These are phyloP conservation scores for Fragilaria crotonensis DNA, from an alignment of 108 stramenopile genomes.

Conservation along the genomic window DNA sequence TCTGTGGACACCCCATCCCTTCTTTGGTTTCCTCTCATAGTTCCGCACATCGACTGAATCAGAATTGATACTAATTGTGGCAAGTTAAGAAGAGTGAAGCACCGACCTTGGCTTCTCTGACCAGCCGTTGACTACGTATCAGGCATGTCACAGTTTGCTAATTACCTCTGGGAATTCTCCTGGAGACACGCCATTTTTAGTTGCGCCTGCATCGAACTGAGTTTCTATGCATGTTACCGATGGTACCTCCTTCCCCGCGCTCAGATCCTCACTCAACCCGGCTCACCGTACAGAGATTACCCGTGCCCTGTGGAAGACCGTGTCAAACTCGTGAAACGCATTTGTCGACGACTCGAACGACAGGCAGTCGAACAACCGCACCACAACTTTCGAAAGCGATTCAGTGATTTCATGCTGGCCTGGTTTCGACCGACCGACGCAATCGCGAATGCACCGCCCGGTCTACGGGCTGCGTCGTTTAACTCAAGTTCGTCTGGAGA, in stretches of 20 bases:
- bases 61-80: too few relatives aligned
- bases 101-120: too few relatives aligned
- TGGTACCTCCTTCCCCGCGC: neutral
- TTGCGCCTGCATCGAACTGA: neutral
- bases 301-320: conserved; percentile 24
- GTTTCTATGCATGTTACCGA: neutral
- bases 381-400: neutral
- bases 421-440: neutral
- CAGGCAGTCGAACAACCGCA: neutral
- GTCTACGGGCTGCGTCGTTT: neutral
- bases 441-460: neutral
- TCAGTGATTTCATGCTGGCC: neutral
- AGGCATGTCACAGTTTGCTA: too few relatives aligned
- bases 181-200: neutral
- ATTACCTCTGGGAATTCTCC: too few relatives aligned
- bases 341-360: conserved; percentile 33
- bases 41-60: too few relatives aligned
- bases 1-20: too few relatives aligned
- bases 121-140: too few relatives aligned
- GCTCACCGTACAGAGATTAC: neutral
- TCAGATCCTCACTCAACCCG: neutral
- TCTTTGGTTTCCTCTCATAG: too few relatives aligned
- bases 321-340: conserved; percentile 19
- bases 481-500: too few relatives aligned
- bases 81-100: too few relatives aligned